Base-by-base conservation (phyloP, 2,329 filamentous ascomycete genomes). In the Cylindrodendrum hubeiense region DNA sequence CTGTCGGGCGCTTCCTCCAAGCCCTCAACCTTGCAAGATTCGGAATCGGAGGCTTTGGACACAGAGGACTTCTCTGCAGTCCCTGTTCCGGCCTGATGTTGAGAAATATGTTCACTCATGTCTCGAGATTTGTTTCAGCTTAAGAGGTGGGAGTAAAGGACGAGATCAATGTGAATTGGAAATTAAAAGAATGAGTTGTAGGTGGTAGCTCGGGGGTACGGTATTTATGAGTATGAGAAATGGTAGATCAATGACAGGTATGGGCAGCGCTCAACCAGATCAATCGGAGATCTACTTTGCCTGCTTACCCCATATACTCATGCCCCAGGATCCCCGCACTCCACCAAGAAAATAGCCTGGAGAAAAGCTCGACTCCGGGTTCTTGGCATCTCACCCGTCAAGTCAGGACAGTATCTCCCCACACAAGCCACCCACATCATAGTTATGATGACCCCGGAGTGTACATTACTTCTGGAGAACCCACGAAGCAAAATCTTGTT, bases 31-130 rank as follows among this genome's bases (percentile, higher is more conserved):
- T 65, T 60, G 15, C 54, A 57, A 6, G 69, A 75, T 4, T 22
- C 70, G 22, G 67, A 67, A 39, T 74, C 73, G 2, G 70, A 71
- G 10, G 62, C 68, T 19, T 75, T 72, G 17, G 24, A 17, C 15
- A 7, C 15, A 17, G 37, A 39, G 15, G 37, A 39, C n/a, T 39
- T 39, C n/a, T 39, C 37, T n/a, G 37, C 3, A 17, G n/a, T n/a
- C 7, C 7, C 37, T 8, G 15, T n/a, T 7, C 37, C 37, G 4
- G 17, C 15, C 1, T 17, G 15, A 3, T 19, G n/a, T n/a, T 39
- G 37, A 6, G 37, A 39, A 8, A 39, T 39, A 8, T 39, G 5
- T n/a, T 39, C 37, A n/a, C 15, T n/a, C 37, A 39, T 39, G 17
- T 39, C 37, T 39, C n/a, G 37, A 39, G n/a, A 39, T 8, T 39